Conservation (phyloP, 495 filamentous ascomycete genomes). For the Hypoxylon fuscum region DNA sequence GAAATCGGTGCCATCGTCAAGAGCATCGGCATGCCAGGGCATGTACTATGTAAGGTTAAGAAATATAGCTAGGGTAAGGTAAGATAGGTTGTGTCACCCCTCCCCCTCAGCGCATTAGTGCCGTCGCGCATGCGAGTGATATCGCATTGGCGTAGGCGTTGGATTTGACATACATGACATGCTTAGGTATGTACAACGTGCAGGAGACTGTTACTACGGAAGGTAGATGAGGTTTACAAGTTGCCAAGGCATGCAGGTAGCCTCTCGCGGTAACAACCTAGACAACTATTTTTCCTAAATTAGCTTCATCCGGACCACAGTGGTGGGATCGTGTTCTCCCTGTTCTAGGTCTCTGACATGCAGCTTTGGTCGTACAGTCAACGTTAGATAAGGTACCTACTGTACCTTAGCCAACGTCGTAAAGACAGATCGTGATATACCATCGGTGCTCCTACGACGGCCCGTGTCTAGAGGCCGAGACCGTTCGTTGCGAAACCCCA, state of each 20-base stretch:
- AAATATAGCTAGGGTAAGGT: conserved; percentile 29
- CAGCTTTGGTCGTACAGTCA: conserved; percentile 22
- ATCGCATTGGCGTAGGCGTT: conserved; percentile 30
- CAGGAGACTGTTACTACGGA: conserved; percentile 12
- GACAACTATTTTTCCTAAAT: conserved; percentile 24
- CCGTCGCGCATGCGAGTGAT: conserved; percentile 37
- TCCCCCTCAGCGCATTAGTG: conserved; percentile 20
- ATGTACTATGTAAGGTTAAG: too few species aligned
- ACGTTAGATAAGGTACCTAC: conserved; percentile 26
- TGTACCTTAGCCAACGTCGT: too few species aligned
- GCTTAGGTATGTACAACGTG: conserved; percentile 5
- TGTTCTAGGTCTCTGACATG: conserved; percentile 10
- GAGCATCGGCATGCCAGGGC: too few species aligned
- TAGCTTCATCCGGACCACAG: conserved; percentile 28
- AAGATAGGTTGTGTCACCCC: conserved; percentile 34
- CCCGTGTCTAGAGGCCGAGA: conserved; percentile 13
- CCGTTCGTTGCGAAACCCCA: too few species aligned
- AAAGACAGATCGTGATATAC: conserved; percentile 22
- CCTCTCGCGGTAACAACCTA: conserved; percentile 30
- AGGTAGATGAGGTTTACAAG: neutral
- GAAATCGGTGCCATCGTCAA: conserved; percentile 10
- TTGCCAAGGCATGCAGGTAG: conserved; percentile 38
- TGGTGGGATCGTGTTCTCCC: conserved; percentile 33
- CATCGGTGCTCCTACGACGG: conserved; percentile 11
- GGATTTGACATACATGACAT: neutral